Conservation (phyloP, 495 filamentous ascomycete genomes). For the Aspergillus ellipticus region DNA sequence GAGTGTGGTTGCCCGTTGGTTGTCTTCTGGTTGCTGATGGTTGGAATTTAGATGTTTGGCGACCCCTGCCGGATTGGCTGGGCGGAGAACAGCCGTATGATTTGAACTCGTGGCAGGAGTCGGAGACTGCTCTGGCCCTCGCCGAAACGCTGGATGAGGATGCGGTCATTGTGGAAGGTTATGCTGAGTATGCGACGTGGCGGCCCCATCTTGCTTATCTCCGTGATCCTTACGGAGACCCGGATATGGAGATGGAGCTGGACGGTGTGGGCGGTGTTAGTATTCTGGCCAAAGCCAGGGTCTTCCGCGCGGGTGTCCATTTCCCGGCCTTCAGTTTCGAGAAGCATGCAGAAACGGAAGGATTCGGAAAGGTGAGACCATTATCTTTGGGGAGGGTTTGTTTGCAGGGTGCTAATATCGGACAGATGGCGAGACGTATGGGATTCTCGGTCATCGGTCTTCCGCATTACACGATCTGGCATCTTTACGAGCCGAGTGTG, state of each 20-base stretch:
- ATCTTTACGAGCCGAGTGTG: conserved; percentile 96
- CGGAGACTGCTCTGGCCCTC: conserved; percentile 89
- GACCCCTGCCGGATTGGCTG: conserved; percentile 97
- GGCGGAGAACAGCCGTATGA: conserved; percentile 99
- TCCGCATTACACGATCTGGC: conserved; percentile 99
- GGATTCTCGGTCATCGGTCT: conserved; percentile 92
- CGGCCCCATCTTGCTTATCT: conserved; percentile 96
- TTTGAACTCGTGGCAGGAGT: conserved; percentile 99
- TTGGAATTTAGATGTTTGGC: conserved; percentile 81
- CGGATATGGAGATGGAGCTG: conserved; percentile 99
- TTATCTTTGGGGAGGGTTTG: not conserved
- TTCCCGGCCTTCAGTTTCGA: conserved; percentile 99
- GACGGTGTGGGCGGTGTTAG: conserved; percentile 97
- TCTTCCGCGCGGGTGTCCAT: conserved; percentile 92
- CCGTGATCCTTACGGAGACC: conserved; percentile 94
- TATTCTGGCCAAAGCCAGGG: conserved; percentile 92
- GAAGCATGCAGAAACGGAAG: conserved; percentile 97
- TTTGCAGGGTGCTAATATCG: conserved; percentile 27
- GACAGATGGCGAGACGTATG: conserved; percentile 95
- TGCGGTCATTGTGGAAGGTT: conserved; percentile 98
- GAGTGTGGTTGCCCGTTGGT: conserved; percentile 51
- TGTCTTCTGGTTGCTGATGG: conserved; percentile 3
- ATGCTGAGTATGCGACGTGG: conserved; percentile 99
- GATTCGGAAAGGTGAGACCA: conserved; percentile 84
- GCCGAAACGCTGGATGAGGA: conserved; percentile 97